Percentiles rank a stretch among this genome's conserved stretches.
Conservation (phyloP, 2,329 filamentous ascomycete genomes). For the Colletotrichum sidae region DNA sequence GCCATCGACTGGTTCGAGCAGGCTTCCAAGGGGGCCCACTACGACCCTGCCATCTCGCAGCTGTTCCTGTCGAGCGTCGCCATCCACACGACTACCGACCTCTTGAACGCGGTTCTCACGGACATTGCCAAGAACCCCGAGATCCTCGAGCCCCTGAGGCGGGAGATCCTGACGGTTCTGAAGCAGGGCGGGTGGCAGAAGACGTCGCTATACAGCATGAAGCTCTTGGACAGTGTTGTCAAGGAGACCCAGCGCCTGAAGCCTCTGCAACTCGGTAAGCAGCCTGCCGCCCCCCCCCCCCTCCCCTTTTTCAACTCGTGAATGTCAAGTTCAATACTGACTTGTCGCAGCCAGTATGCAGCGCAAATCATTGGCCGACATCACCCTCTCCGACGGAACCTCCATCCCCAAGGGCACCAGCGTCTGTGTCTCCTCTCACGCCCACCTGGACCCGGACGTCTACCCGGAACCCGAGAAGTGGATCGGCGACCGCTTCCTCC, state of each 20-base stretch:
- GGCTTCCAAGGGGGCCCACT: slow-evolving; percentile 63
- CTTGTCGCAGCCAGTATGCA: slow-evolving; percentile 25
- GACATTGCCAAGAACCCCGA: slow-evolving; percentile 54
- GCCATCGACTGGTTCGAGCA: slow-evolving; percentile 57
- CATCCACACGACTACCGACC: slow-evolving; percentile 56
- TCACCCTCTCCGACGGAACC: slow-evolving; percentile 31
- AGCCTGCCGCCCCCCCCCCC: neutral
- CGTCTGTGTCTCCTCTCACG: slow-evolving; percentile 11
- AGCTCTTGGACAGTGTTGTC: slow-evolving; percentile 54
- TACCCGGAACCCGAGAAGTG: slow-evolving; percentile 22
- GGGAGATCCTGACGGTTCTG: slow-evolving; percentile 53
- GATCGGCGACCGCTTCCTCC: slow-evolving; percentile 19
- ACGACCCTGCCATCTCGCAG: slow-evolving; percentile 76
- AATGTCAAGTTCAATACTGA: neutral
- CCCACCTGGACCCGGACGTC: slow-evolving; percentile 9
- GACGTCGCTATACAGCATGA: slow-evolving; percentile 51
- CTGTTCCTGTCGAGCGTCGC: slow-evolving; percentile 78
- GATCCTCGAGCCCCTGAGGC: slow-evolving; percentile 52
- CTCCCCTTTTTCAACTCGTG: neutral
- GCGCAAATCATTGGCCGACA: neutral
- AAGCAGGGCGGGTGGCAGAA: slow-evolving; percentile 50
- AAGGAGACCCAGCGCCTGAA: slow-evolving; percentile 51
- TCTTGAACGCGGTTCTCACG: slow-evolving; percentile 49
- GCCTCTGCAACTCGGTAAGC: slow-evolving; percentile 26
- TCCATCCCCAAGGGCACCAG: slow-evolving; percentile 26